Percentiles rank a stretch among this genome's conserved stretches.
phyloP scores from a whole-genome alignment of 768 basidiomycete genomes.

The Cyclocybe aegerita region DNA sequence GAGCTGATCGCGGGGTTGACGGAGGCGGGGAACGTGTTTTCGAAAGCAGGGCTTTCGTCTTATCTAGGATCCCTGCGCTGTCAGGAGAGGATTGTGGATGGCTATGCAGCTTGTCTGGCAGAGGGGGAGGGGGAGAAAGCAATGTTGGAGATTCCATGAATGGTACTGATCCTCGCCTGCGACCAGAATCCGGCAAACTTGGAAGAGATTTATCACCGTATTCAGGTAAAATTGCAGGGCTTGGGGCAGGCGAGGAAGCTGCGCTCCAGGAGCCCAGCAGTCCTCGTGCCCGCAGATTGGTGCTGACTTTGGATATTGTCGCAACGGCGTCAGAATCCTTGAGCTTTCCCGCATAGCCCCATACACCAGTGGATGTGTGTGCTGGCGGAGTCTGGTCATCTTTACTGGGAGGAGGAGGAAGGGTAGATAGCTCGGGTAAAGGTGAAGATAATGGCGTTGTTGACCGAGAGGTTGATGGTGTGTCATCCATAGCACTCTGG shows the following conservation, averaged over 20 bases:
- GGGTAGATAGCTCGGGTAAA: background rate
- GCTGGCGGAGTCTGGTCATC: slow-evolving; percentile 23
- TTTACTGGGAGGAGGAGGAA: background rate
- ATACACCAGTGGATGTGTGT: slow-evolving; percentile 41
- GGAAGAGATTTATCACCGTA: background rate
- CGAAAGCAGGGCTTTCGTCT: slow-evolving; percentile 30
- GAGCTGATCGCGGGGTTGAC: slow-evolving; percentile 47
- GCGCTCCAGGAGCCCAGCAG: slow-evolving; percentile 43
- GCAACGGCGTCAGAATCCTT: slow-evolving; percentile 75
- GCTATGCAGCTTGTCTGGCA: slow-evolving; percentile 18
- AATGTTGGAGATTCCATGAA: slow-evolving; percentile 61
- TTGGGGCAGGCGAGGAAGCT: slow-evolving; percentile 4
- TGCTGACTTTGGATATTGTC: slow-evolving; percentile 68
- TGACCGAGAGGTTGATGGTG: slow-evolving; percentile 40
- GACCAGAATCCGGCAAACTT: background rate
- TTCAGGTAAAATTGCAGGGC: background rate
- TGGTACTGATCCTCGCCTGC: slow-evolving; percentile 2
- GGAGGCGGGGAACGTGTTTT: slow-evolving; percentile 30
- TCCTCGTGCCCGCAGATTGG: slow-evolving; percentile 72
- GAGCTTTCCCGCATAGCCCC: slow-evolving; percentile 73
- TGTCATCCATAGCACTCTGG: slow-evolving; percentile 65
- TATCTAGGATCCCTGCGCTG: slow-evolving; percentile 19
- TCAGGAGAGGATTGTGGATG: slow-evolving; percentile 14
- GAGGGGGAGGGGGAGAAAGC: slow-evolving; percentile 34
- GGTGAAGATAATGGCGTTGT: slow-evolving; percentile 30